Evolutionary conservation across 2,329 filamentous ascomycete species (phyloP).

Genomic region (Phaeosphaeriaceae sp.): DNA sequence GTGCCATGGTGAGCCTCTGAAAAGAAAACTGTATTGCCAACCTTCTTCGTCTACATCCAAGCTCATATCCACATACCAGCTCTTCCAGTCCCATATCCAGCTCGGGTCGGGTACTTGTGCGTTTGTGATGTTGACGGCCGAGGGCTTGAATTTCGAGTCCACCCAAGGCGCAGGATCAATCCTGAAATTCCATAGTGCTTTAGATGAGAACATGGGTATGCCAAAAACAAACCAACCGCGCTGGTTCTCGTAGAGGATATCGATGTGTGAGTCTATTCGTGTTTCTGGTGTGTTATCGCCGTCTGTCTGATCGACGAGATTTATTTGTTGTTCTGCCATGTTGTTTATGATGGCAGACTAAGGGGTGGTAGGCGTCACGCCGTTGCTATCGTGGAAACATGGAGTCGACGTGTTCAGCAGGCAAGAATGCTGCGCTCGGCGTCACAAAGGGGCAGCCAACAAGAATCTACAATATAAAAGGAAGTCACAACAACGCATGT

Average conservation of each 20-base stretch:
- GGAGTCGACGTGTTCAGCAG: conserved; percentile 22
- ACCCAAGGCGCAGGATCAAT: conserved; percentile 90
- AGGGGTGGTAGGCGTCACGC: conserved; percentile 25
- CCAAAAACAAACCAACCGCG: conserved; percentile 89
- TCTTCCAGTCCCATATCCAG: conserved; percentile 86
- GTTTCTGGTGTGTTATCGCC: conserved; percentile 42
- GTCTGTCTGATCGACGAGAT: conserved; percentile 65
- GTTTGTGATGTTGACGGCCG: conserved; percentile 75
- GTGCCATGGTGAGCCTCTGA: conserved; percentile 74
- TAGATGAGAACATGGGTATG: conserved; percentile 84
- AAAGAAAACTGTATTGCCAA: conserved; percentile 96
- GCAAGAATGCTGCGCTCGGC: conserved; percentile 24
- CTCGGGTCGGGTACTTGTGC: conserved; percentile 92
- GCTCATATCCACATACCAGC: conserved; percentile 79
- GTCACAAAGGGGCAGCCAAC: conserved; percentile 26
- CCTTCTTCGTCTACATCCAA: conserved; percentile 85
- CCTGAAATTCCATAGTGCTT: conserved; percentile 73
- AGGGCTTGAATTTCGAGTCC: conserved; percentile 63
- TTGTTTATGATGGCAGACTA: conserved; percentile 2
- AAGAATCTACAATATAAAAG: conserved; percentile 2
- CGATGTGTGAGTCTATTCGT: conserved; percentile 57
- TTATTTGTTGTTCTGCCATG: conserved; percentile 68
- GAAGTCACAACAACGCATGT: conserved; percentile 7
- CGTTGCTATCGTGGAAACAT: conserved; percentile 40
- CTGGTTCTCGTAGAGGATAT: conserved; percentile 95